Evolutionary conservation across 2,329 filamentous ascomycete genomes (phyloP), one percentile per base, ranked within the genome.

Genomic region (Neonectria magnoliae): DNA sequence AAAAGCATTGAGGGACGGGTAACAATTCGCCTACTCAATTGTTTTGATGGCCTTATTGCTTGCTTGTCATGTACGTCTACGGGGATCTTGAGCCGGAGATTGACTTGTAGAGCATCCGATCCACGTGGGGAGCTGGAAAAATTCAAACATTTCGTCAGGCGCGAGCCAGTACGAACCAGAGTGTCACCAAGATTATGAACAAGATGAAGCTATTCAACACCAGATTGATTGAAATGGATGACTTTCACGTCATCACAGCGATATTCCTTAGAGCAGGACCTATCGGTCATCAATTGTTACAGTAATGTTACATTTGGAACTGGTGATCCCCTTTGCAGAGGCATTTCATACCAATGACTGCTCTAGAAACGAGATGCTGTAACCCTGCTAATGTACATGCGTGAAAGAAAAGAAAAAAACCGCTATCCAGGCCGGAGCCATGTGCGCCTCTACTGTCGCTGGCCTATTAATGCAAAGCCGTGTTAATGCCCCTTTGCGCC

Each of bases 111-210:
- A 33, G 31, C 20, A 22, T 53, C 44, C 53, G 62, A 51, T 27
- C 41, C n/a, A 18, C 11, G 62, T 60, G 60, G 58, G 33, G 56
- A 60, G 61, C 38, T 45, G 53, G 56, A 25, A 69, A 72, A 73
- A 68, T 73, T 72, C 71, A 73, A 73, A 72, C 54, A 58, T 66
- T 47, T 33, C 27, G n/a, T 25, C 22, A 20, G 4, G 22, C n/a
- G 48, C 29, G 18, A 14, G n/a, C n/a, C 11, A n/a, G n/a, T 33
- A 18, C 38, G 9, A 51, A 51, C 13, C n/a, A 33, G 7, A 47
- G 25, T 33, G 18, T 36, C 5, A 2, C 4, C 22, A 11, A 33
- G 29, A 20, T 2, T 22, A 22, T 8, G 29, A 36, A 10, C 18
- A 13, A 6, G 18, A 11, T 20, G 41, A 60, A 44, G 48, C 38